A percentile compares a stretch with the other conserved stretches of the same genome.
These are phyloP conservation scores for Cercospora sp. DNA, from an alignment of 2,329 filamentous ascomycete genomes.

Conservation along the genomic window DNA sequence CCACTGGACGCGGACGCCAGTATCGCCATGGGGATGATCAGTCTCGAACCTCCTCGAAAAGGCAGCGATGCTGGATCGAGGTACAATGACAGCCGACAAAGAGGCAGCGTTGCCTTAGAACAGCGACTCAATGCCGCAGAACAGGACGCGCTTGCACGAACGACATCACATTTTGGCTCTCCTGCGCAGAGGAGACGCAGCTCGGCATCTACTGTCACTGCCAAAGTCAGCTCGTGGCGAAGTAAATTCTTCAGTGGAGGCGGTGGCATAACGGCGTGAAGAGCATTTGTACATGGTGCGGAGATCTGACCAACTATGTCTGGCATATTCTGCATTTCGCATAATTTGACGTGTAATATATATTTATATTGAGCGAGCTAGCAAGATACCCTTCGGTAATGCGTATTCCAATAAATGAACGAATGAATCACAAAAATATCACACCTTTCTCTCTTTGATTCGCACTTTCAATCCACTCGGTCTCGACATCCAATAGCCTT, in stretches of 20 bases:
- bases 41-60: conserved; percentile 13
- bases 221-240: conserved; percentile 25
- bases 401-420: not conserved
- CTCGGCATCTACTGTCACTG: conserved; percentile 22
- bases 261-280: conserved; percentile 1
- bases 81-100: not conserved
- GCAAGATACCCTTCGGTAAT: conserved; percentile 5
- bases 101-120: conserved; percentile 15
- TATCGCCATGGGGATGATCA: conserved; percentile 22
- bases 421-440: not conserved
- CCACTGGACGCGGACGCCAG: conserved; percentile 18
- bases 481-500: conserved; percentile 1
- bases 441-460: not conserved
- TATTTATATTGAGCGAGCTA: not conserved
- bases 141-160: conserved; percentile 13
- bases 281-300: not conserved
- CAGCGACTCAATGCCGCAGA: conserved; percentile 4
- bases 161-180: not conserved
- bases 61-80: conserved; percentile 15
- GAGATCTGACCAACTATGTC: not conserved
- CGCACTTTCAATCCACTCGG: conserved; percentile 4
- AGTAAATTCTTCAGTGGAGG: conserved; percentile 18
- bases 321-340: not conserved
- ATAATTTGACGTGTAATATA: not conserved
- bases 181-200: conserved; percentile 16